These are phyloP conservation scores for Aaosphaeria arxii DNA, from an alignment of 2,329 filamentous ascomycete species.

Conservation along the genomic window DNA sequence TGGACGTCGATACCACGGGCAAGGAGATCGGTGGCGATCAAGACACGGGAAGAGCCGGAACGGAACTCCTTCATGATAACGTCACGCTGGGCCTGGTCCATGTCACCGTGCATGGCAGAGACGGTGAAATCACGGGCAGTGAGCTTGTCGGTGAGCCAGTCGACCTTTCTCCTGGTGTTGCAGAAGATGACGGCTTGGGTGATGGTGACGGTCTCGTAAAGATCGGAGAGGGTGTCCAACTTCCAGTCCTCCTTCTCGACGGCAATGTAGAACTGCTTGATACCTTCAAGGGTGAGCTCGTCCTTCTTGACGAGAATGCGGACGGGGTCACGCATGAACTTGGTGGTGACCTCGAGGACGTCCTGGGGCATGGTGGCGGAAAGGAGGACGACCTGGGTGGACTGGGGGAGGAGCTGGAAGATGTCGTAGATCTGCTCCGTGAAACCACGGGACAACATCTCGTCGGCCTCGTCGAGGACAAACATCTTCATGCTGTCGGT, in stretches of 20 bases:
- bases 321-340: conserved; percentile 99
- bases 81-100: conserved; percentile 97
- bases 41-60: conserved; percentile 94
- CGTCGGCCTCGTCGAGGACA: conserved; percentile 97
- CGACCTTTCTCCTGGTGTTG: conserved; percentile 99
- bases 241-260: conserved; percentile 99
- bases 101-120: conserved; percentile 99
- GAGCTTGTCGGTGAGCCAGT: conserved; percentile 99
- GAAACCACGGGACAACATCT: conserved; percentile 99
- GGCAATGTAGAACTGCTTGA: conserved; percentile 99
- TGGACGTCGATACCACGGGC: conserved; percentile 99
- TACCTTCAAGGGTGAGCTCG: conserved; percentile 98
- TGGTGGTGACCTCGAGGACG: conserved; percentile 98
- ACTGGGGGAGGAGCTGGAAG: conserved; percentile 97
- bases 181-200: conserved; percentile 99
- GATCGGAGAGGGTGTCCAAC: conserved; percentile 95
- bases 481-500: conserved; percentile 99
- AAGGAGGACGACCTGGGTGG: conserved; percentile 95
- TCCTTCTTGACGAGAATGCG: conserved; percentile 99
- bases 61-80: conserved; percentile 99
- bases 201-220: conserved; percentile 99
- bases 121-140: conserved; percentile 98
- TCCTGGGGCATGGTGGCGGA: conserved; percentile 99
- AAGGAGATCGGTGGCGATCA: conserved; percentile 96
- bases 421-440: conserved; percentile 99